Evolutionary conservation across 73 alveolate species (phyloP).

Genomic region (Paraurostyla sp.): DNA sequence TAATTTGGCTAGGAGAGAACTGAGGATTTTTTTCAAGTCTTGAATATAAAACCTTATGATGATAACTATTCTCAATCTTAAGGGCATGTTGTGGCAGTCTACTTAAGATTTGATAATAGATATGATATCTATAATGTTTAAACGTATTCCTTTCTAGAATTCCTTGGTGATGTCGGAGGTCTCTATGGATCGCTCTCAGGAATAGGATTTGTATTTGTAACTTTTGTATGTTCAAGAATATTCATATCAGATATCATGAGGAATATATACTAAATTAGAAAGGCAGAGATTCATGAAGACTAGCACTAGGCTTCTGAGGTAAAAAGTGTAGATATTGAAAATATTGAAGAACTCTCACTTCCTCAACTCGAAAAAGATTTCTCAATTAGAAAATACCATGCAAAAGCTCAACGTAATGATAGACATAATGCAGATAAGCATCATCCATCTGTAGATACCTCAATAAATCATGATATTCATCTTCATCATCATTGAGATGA

Average conservation of each 20-base stretch:
- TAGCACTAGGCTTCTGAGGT: background rate
- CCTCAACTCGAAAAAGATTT: too few relatives aligned
- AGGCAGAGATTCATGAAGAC: background rate
- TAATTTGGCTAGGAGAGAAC: constrained; percentile 24
- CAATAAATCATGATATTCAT: too few relatives aligned
- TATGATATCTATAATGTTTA: background rate
- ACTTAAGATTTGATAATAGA: constrained; percentile 22
- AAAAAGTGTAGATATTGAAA: background rate
- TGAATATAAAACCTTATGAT: background rate
- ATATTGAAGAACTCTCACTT: background rate
- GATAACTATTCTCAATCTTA: background rate
- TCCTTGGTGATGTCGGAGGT: constrained; percentile 51
- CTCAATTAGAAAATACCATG: too few relatives aligned
- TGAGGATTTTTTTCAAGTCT: constrained; percentile 13
- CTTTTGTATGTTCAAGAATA: background rate
- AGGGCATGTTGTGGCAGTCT: constrained; percentile 26
- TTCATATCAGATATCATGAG: constrained; percentile 2
- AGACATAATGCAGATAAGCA: too few relatives aligned
- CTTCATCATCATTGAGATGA: too few relatives aligned
- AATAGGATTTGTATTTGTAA: constrained; percentile 7
- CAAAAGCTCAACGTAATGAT: too few relatives aligned
- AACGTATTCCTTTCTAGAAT: background rate
- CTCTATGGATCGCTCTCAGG: constrained; percentile 6
- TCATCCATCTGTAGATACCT: too few relatives aligned
- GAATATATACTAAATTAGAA: constrained; percentile 28